Conservation (phyloP, 768 basidiomycete species). For the Porphyrellus cyaneotinctus region DNA sequence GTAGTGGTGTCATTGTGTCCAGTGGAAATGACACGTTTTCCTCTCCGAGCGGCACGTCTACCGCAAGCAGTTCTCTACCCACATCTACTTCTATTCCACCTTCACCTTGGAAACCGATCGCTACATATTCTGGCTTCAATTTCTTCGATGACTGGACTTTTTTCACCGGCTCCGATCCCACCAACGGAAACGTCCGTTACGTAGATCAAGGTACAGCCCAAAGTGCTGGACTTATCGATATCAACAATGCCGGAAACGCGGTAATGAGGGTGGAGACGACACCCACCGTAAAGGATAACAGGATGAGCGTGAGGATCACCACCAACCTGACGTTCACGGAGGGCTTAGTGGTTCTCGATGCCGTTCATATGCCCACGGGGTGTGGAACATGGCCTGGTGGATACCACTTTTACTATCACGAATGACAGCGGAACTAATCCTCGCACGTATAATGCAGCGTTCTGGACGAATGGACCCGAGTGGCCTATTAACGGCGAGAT, state of each 20-base stretch:
- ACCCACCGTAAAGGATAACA: slow-evolving; percentile 56
- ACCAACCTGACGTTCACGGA: slow-evolving; percentile 56
- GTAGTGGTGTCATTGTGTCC: slow-evolving; percentile 18
- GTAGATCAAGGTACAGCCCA: slow-evolving; percentile 58
- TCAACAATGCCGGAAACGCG: slow-evolving; percentile 71
- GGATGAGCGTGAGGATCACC: slow-evolving; percentile 77
- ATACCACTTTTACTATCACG: slow-evolving; percentile 2
- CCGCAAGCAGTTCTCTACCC: slow-evolving; percentile 18
- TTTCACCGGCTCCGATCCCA: slow-evolving; percentile 67
- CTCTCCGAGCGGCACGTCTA: slow-evolving; percentile 24
- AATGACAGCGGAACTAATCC: neutral
- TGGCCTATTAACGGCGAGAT: slow-evolving; percentile 63
- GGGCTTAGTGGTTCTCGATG: slow-evolving; percentile 75
- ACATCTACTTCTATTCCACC: slow-evolving; percentile 26
- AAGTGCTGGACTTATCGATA: slow-evolving; percentile 53
- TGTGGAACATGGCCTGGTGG: slow-evolving; percentile 80
- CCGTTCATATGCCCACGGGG: slow-evolving; percentile 85
- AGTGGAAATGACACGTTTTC: slow-evolving; percentile 16
- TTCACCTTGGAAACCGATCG: slow-evolving; percentile 57
- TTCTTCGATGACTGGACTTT: slow-evolving; percentile 89
- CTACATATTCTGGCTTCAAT: slow-evolving; percentile 56
- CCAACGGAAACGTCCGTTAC: slow-evolving; percentile 67
- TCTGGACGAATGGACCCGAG: slow-evolving; percentile 49
- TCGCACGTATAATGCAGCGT: slow-evolving; percentile 36
- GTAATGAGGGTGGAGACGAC: slow-evolving; percentile 91